Conservation (phyloP, 805 yeast genomes). For the Hanseniaspora pseudoguilliermondii region DNA sequence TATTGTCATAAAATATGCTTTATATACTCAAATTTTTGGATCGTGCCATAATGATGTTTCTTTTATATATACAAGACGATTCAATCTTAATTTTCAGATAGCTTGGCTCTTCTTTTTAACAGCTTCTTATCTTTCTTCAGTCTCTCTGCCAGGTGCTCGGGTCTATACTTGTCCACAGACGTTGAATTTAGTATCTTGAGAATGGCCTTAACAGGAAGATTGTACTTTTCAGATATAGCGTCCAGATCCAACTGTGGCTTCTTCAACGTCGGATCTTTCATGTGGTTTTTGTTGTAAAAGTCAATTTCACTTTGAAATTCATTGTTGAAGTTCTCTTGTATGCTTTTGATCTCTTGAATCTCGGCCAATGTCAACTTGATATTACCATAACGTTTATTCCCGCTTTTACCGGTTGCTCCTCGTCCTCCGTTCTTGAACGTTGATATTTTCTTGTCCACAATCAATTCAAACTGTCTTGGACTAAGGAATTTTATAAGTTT, state of each 20-base stretch:
- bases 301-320: background rate
- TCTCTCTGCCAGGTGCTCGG: background rate
- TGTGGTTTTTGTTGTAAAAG: background rate
- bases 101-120: background rate
- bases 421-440: background rate
- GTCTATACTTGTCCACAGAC: background rate
- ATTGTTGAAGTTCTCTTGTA: background rate
- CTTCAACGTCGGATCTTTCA: background rate
- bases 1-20: background rate
- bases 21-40: too few relatives aligned
- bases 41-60: too few relatives aligned
- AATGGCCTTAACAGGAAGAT: background rate
- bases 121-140: background rate
- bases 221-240: background rate
- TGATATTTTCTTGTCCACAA: background rate
- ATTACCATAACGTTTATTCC: background rate
- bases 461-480: background rate
- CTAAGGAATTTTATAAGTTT: background rate
- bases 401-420: background rate
- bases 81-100: too few relatives aligned
- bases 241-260: background rate
- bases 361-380: background rate
- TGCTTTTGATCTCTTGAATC: background rate
- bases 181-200: background rate
- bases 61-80: too few relatives aligned